Evolutionary conservation across 2,329 filamentous ascomycete species (phyloP), one percentile per base, ranked within the genome.

Genomic region (Alternaria sp.): DNA sequence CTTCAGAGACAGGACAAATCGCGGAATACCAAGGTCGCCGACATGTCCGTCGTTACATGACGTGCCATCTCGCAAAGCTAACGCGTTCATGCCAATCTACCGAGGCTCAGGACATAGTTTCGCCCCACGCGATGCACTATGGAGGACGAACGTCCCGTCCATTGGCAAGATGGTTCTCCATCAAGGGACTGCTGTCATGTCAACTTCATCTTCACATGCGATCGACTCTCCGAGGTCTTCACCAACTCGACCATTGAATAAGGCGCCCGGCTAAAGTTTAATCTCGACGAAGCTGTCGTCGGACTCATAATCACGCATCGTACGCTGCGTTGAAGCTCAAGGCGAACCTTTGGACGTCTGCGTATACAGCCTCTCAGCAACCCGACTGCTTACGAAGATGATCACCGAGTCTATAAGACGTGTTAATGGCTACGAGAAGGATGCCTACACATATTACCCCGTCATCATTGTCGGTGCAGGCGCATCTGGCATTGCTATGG

Each of bases 401-500:
- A 75, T 74, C 28, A 63, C 55, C 8, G 79, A 79, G 49, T 73
- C 71, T 12, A 81, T 81, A 57, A 74, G 73, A 51, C 71, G 77
- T 19, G 76, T 79, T 8, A 75, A 80, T 50, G 80, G 79, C 17
- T 81, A 81, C 62, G 69, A 73, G 32, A 67, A 79, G 15, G 56
- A 80, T 76, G 78, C 78, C 3, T 81, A 80, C 65, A 81, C 78
- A 3, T 81, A 81, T 66, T 80, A 79, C 61, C 85, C 85, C 2
- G 81, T 88, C 56, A 73, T 86, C 54, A 85, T 89, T 68, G 84
- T 91, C 43, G 89, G 89, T 26, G 85, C 86, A 2, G 89, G 89
- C 12, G 85, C 88, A 68, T 88, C 87, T 0, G 89, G 85, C 19
- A 88, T 91, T 59, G 87, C 86, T 3, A 84, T 89, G 71, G 88